phyloP scores from a whole-genome alignment of 176 grass and related monocot species.

The Oryza meyeriana region DNA sequence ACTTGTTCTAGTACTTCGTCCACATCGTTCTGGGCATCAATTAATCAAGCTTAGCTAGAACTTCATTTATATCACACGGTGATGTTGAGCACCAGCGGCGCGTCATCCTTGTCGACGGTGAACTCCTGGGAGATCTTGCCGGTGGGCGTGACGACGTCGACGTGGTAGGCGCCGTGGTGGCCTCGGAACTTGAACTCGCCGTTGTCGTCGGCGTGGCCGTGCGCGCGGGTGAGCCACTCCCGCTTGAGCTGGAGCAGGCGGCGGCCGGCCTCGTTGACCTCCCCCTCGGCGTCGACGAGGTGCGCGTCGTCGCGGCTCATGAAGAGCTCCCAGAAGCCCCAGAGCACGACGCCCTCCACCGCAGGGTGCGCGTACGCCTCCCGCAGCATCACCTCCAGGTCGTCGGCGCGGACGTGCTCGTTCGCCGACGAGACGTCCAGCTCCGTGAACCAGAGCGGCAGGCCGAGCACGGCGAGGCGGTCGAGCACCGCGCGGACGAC shows the following conservation, averaged over 20 bases:
- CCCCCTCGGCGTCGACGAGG: conserved; percentile 71
- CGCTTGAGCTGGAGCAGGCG: conserved; percentile 56
- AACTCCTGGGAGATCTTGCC: conserved; percentile 63
- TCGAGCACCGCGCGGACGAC: conserved; percentile 55
- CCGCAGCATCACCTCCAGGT: conserved; percentile 81
- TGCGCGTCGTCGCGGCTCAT: conserved; percentile 56
- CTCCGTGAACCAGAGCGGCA: conserved; percentile 96
- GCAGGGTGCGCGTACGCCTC: conserved; percentile 87
- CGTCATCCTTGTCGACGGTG: conserved; percentile 65
- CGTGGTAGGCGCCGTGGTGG: conserved; percentile 57
- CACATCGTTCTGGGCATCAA: no score
- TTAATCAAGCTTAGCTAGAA: neutral
- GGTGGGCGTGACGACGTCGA: conserved; percentile 46
- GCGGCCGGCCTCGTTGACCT: conserved; percentile 66
- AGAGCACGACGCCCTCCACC: conserved; percentile 81
- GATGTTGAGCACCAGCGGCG: conserved; percentile 54
- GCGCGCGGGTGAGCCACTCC: conserved; percentile 65
- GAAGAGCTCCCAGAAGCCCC: conserved; percentile 97
- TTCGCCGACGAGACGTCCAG: conserved; percentile 78
- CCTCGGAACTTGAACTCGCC: conserved; percentile 76
- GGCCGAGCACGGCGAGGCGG: conserved; percentile 50
- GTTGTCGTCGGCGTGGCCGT: conserved; percentile 46
- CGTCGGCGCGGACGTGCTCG: conserved; percentile 77
- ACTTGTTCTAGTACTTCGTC: neutral
- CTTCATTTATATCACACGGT: conserved; percentile 26